Evolutionary conservation across 495 filamentous ascomycete genomes (phyloP), one percentile per base, ranked within the genome.

Genomic region (Rhypophila decipiens): DNA sequence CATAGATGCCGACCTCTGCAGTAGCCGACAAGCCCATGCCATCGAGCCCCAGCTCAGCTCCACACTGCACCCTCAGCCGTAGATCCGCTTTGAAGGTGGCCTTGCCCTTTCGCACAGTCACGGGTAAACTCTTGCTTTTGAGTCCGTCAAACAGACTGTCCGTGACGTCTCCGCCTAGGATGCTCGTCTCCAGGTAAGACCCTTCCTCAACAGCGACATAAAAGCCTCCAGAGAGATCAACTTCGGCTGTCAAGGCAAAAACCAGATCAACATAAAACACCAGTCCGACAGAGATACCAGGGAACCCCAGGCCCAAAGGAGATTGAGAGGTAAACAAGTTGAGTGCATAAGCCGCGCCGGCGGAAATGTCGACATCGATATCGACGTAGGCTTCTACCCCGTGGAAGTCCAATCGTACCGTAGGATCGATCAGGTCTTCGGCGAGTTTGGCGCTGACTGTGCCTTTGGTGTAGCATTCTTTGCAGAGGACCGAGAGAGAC

Each of bases 211-310:
- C 56, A 42, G 60, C 59, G 10, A 72, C 55, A 43, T 67, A 63
- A 39, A 72, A 66, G 39, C 69, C 69, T 39, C 62, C 67, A 19
- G 60, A 59, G 23, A 72, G 50, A 53, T 72, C 69, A 41, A 72
- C 57, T 27, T 55, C 58, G 13, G 58, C 63, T 31, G 62, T 52
- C 40, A 69, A 49, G 52, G 65, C 61, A 39, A 72, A 56, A 27
- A 72, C 51, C 13, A 72, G 59, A 42, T 72, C 69, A 15, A 72
- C 51, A 37, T 55, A 58, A 40, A 72, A 56, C 4, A 69, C 44
- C 4, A 68, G 50, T 4, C 68, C 69, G 34, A 72, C 49, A 39
- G 60, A 60, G 20, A 66, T 43, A 12, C 65, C 65, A 2, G 60
- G 57, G 1, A 68, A 55, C 5, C 61, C 61, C 0, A 68, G 51